A percentile compares a stretch with the other conserved stretches of the same genome.
phyloP scores from a whole-genome alignment of 2,329 filamentous ascomycete genomes.

The Botrytis fragariae region DNA sequence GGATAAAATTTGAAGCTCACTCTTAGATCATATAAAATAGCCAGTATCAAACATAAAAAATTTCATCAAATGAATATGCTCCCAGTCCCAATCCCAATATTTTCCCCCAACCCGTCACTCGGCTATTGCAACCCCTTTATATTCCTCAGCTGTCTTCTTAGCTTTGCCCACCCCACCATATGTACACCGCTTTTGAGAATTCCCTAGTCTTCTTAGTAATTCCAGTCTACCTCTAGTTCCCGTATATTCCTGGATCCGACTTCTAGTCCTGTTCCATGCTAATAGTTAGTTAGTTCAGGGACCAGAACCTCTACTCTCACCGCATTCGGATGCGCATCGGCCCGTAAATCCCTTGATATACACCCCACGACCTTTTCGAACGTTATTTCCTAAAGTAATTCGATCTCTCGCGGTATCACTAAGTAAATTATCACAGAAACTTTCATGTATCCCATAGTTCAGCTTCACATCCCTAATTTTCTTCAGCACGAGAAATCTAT shows the following conservation, averaged over 20 bases:
- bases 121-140: background rate
- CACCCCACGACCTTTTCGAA: too few species aligned
- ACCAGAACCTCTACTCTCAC: background rate
- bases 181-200: background rate
- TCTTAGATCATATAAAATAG: background rate
- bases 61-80: background rate
- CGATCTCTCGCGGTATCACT: background rate
- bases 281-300: background rate
- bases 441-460: background rate
- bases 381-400: too few species aligned
- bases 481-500: background rate
- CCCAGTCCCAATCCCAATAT: background rate
- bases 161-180: background rate
- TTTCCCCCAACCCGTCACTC: background rate
- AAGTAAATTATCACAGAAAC: rapidly evolving
- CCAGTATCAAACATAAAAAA: background rate
- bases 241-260: background rate
- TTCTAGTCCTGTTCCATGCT: background rate
- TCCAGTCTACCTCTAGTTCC: background rate
- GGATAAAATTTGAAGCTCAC: rapidly evolving
- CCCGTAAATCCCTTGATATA: background rate
- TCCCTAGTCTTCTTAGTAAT: background rate
- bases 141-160: background rate
- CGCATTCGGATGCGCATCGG: background rate
- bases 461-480: too few species aligned